Evolutionary conservation across 768 basidiomycete species (phyloP), one percentile per base, ranked within the genome.

Genomic region (Lentinula edodes): DNA sequence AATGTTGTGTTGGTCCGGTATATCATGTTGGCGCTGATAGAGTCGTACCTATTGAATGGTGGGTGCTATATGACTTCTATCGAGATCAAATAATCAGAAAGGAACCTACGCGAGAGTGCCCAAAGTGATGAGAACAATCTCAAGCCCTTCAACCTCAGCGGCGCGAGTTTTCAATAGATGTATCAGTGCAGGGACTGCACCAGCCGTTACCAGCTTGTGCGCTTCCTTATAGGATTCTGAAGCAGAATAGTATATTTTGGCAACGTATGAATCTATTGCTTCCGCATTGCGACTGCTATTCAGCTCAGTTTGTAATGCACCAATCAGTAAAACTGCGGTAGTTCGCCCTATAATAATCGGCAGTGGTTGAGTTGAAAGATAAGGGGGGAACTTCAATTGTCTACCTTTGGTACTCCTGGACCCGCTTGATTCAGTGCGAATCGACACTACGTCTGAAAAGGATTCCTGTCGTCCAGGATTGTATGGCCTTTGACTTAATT

Each of bases 201-300:
- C 67, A 8, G 71, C 71, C 5, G 71, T 72, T n/a, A 70, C 64
- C 42, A 72, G 62, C 58, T 64, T 68, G 58, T 72, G 63, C 10
- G 66, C 67, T 13, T 68, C 67, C 54, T 68, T 69, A 36, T 68
- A 64, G 3, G 69, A 70, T 28, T 57, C 52, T n/a, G 63, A 61
- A 5, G 65, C 67, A 6, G 68, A 58, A 39, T 48, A 34, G 23
- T 70, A 66, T 15, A 69, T 66, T 58, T 64, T 70, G 32, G 41
- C 42, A 50, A 72, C 51, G 48, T 65, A 66, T 0, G 53, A 59
- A 54, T 72, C 68, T 52, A 71, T 71, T 4, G 65, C 64, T 2
- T 64, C 65, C n/a, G 43, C 61, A 28, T 66, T 66, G 46, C 69
- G 56, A 32, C 66, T 65, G 38, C 63, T 66, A 52, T 64, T 67